A percentile compares a stretch with the other conserved stretches of the same genome.
Conservation (phyloP, 2,329 filamentous ascomycete genomes). For the Acephala macrosclerotiorum region DNA sequence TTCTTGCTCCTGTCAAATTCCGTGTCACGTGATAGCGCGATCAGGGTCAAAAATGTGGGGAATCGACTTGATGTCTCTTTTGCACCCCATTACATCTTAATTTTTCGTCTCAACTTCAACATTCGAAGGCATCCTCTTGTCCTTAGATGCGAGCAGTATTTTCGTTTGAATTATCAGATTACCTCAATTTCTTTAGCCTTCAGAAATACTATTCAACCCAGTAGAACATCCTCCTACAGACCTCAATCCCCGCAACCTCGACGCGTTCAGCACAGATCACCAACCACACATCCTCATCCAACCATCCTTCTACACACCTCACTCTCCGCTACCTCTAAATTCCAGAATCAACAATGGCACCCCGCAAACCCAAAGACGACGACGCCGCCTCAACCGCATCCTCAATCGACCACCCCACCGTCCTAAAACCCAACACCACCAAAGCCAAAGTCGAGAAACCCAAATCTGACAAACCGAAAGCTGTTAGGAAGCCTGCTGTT, state of each 20-base stretch:
- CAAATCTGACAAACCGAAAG: conserved; percentile 28
- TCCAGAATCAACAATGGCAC: conserved; percentile 29
- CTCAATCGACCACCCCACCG: conserved; percentile 14
- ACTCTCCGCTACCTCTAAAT: no score
- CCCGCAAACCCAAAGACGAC: conserved; percentile 32
- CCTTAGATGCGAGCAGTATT: neutral
- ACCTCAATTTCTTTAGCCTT: neutral
- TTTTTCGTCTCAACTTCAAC: neutral
- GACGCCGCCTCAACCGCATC: conserved; percentile 24
- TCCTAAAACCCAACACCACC: conserved; percentile 34
- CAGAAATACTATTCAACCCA: no score
- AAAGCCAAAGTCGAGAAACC: conserved; percentile 35
- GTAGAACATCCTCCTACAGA: no score
- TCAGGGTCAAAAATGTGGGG: neutral
- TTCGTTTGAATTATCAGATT: neutral
- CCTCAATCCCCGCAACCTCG: neutral
- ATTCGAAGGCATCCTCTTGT: neutral
- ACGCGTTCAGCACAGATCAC: no score
- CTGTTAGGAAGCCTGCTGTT: conserved; percentile 19
- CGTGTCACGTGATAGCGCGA: conserved; percentile 13
- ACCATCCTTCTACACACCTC: neutral
- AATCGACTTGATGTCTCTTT: neutral
- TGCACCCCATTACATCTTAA: neutral
- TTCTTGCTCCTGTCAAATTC: conserved; percentile 7
- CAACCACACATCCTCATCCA: neutral